These are phyloP conservation scores for Sphaerosporella brunnea DNA, from an alignment of 495 filamentous ascomycete genomes.

Conservation along the genomic window DNA sequence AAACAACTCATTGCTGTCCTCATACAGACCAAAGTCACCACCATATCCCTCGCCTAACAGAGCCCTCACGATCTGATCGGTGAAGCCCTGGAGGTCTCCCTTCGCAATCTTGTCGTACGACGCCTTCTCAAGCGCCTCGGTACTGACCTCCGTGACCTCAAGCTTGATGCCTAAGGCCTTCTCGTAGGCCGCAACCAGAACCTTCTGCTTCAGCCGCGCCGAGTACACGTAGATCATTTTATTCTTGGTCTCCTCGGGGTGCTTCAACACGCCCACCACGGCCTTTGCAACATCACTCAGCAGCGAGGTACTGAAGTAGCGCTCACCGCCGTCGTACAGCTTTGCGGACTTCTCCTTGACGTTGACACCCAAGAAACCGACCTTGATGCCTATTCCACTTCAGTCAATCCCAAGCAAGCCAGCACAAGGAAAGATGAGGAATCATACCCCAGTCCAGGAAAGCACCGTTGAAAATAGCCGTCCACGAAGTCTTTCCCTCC, in stretches of 20 bases:
- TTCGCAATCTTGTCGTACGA: slow-evolving; percentile 32
- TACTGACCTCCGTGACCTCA: slow-evolving; percentile 19
- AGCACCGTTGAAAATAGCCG: slow-evolving; percentile 1
- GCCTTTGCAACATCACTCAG: slow-evolving; percentile 10
- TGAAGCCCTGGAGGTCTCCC: slow-evolving; percentile 30
- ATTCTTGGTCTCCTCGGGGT: slow-evolving; percentile 18
- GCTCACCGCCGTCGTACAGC: slow-evolving; percentile 13
- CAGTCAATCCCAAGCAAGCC: neutral
- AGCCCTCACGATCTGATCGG: slow-evolving; percentile 24
- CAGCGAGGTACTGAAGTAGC: slow-evolving; percentile 4
- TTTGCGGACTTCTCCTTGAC: slow-evolving; percentile 8
- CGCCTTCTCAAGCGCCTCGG: slow-evolving; percentile 30
- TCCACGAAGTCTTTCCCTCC: slow-evolving; percentile 7
- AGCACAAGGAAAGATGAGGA: neutral
- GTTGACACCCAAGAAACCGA: slow-evolving; percentile 12
- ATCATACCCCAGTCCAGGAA: slow-evolving; percentile 22
- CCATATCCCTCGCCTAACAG: slow-evolving; percentile 33
- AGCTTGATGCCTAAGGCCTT: slow-evolving; percentile 30
- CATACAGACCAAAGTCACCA: slow-evolving; percentile 22
- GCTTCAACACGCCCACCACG: slow-evolving; percentile 10
- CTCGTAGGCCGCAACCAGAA: slow-evolving; percentile 35
- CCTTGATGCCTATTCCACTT: slow-evolving; percentile 15
- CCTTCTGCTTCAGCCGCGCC: slow-evolving; percentile 36
- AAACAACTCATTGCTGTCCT: slow-evolving; percentile 29
- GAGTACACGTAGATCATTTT: slow-evolving; percentile 23